These are phyloP conservation scores for Gynochthodes officinalis DNA, from an alignment of 257 asterid genomes.

Conservation along the genomic window DNA sequence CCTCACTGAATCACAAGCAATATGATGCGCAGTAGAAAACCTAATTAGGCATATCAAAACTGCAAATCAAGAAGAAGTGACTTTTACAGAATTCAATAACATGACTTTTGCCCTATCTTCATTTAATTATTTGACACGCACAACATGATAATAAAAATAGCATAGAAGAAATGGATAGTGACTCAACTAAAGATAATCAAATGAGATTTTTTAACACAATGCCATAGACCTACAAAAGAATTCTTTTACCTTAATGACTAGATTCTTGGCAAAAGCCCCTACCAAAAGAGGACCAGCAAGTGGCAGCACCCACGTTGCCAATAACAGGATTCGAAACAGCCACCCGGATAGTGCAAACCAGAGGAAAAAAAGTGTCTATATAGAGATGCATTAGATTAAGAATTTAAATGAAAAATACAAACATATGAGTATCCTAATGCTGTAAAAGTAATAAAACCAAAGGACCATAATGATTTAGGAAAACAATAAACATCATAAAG, in stretches of 20 bases:
- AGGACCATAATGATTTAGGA: background rate
- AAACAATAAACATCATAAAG: background rate
- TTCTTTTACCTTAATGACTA: slow-evolving; percentile 71
- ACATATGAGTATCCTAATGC: background rate
- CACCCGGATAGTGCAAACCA: slow-evolving; percentile 99
- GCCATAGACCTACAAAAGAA: slow-evolving; percentile 9
- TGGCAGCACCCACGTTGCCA: slow-evolving; percentile 88
- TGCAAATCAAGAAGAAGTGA: background rate
- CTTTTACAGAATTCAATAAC: background rate
- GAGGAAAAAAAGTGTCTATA: slow-evolving; percentile 89
- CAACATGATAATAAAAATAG: background rate
- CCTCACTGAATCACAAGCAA: background rate
- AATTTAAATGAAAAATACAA: slow-evolving; percentile 2
- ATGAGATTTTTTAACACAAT: background rate
- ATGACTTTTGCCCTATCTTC: background rate
- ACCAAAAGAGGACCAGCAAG: slow-evolving; percentile 95
- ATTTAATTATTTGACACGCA: background rate
- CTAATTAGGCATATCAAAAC: background rate
- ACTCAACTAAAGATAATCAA: background rate
- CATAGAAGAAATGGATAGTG: background rate
- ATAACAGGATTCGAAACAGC: slow-evolving; percentile 75
- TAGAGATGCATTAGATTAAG: slow-evolving; percentile 15
- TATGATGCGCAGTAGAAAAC: background rate
- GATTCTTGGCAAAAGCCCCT: slow-evolving; percentile 84
- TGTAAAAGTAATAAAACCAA: background rate